These are phyloP conservation scores for Xerocomus nothofagi DNA, from an alignment of 1,284 basidiomycete species.

Conservation along the genomic window DNA sequence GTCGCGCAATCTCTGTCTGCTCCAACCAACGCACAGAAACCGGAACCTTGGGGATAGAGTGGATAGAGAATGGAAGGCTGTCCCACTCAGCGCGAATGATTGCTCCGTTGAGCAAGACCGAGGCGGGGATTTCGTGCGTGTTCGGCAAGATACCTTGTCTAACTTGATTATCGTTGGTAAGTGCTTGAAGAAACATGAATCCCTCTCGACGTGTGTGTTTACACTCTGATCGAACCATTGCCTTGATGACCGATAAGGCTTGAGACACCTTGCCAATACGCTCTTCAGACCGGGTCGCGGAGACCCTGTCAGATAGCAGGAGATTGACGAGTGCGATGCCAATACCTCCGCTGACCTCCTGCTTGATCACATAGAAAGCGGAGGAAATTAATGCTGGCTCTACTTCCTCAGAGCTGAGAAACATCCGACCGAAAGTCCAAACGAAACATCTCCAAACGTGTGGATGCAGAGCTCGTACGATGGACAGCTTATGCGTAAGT, in stretches of 20 bases:
- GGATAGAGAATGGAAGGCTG: slow-evolving; percentile 22
- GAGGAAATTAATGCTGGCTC: slow-evolving; percentile 27
- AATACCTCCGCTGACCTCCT: slow-evolving; percentile 45
- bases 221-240: slow-evolving; percentile 38
- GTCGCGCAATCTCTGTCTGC: slow-evolving; percentile 43
- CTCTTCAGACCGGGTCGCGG: slow-evolving; percentile 2
- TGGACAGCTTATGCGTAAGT: slow-evolving; percentile 34
- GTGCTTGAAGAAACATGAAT: slow-evolving; percentile 38
- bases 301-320: slow-evolving; percentile 33
- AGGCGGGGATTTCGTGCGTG: slow-evolving; percentile 23
- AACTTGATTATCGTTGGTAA: slow-evolving; percentile 33
- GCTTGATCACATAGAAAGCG: slow-evolving; percentile 43
- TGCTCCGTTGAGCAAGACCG: slow-evolving; percentile 34
- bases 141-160: slow-evolving; percentile 17
- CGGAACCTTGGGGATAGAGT: slow-evolving; percentile 26
- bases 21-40: slow-evolving; percentile 39
- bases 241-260: slow-evolving; percentile 38
- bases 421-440: slow-evolving; percentile 46
- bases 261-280: slow-evolving; percentile 30
- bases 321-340: slow-evolving; percentile 40
- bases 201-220: slow-evolving; percentile 38
- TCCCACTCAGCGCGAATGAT: slow-evolving; percentile 24
- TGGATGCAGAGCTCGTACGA: slow-evolving; percentile 40
- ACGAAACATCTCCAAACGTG: slow-evolving; percentile 54
- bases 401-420: slow-evolving; percentile 13